Conservation (phyloP, 2,329 filamentous ascomycete species). For the Aphanoascus verrucosus region DNA sequence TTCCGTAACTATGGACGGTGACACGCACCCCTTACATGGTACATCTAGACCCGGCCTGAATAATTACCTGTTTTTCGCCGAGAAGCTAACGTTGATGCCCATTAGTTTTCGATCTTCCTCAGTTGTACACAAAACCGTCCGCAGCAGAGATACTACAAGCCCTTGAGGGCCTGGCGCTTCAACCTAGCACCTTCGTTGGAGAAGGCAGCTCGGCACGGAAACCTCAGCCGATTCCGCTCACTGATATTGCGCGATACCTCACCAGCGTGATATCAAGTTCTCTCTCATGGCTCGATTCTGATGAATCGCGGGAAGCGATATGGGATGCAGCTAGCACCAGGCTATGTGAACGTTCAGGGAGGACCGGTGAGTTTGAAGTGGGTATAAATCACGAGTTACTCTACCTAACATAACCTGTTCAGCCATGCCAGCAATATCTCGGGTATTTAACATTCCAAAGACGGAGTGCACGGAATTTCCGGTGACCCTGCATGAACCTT, state of each 20-base stretch:
- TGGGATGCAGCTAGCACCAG: conserved; percentile 72
- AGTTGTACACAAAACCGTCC: conserved; percentile 65
- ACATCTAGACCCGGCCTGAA: background rate
- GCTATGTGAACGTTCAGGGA: conserved; percentile 75
- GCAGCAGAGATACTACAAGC: conserved; percentile 52
- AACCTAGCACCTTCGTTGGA: conserved; percentile 44
- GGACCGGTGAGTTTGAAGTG: conserved; percentile 44
- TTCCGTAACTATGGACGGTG: conserved; percentile 4
- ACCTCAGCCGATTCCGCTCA: conserved; percentile 27
- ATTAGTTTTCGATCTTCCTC: conserved; percentile 63
- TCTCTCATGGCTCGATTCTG: conserved; percentile 37
- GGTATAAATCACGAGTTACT: background rate
- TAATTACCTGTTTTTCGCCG: background rate
- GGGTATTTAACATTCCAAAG: conserved; percentile 49
- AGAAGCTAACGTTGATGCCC: background rate
- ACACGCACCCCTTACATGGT: conserved; percentile 5
- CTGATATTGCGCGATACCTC: conserved; percentile 37
- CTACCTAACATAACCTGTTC: conserved; percentile 9
- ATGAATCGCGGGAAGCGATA: conserved; percentile 34
- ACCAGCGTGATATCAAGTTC: conserved; percentile 39
- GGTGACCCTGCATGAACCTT: conserved; percentile 71
- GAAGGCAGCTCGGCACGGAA: conserved; percentile 23
- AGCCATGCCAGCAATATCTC: conserved; percentile 54
- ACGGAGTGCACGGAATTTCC: conserved; percentile 42
- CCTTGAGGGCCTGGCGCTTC: conserved; percentile 55